A percentile compares a stretch with the other conserved stretches of the same genome.
Evolutionary conservation across 2,329 filamentous ascomycete genomes (phyloP).

Genomic region (Aspergillus fructus): DNA sequence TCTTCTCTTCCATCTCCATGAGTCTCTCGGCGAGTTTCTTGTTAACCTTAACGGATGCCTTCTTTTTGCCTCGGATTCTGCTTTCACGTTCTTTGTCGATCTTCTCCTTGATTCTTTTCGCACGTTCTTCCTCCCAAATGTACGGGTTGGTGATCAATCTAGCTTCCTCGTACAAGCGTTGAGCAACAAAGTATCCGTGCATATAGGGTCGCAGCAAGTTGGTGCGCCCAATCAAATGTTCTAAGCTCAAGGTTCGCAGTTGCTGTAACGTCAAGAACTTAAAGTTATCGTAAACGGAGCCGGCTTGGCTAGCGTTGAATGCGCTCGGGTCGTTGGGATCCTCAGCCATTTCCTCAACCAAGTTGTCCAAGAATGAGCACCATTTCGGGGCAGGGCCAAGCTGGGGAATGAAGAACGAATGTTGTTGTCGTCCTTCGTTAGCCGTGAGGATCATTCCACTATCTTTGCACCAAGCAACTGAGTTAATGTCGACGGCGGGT

Average conservation of each 20-base stretch:
- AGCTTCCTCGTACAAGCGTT: constrained; percentile 93
- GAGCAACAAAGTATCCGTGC: constrained; percentile 98
- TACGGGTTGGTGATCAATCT: constrained; percentile 90
- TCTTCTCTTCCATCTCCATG: constrained; percentile 60
- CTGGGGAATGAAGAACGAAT: constrained; percentile 92
- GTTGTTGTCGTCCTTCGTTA: constrained; percentile 93
- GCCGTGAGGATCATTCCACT: constrained; percentile 95
- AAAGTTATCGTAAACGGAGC: constrained; percentile 96
- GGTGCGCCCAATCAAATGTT: constrained; percentile 86
- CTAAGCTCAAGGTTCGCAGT: constrained; percentile 78
- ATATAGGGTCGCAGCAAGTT: constrained; percentile 92
- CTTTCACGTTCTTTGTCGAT: constrained; percentile 96
- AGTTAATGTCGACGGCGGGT: constrained; percentile 90
- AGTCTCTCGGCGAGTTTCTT: constrained; percentile 62
- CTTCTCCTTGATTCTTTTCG: constrained; percentile 89
- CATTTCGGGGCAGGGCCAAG: constrained; percentile 90
- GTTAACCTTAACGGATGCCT: constrained; percentile 88
- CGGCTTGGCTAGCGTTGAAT: constrained; percentile 46
- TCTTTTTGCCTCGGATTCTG: constrained; percentile 90
- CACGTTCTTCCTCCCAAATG: constrained; percentile 86
- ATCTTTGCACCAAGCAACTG: constrained; percentile 87
- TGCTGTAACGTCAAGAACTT: constrained; percentile 93
- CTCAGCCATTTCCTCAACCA: constrained; percentile 98
- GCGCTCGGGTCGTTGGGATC: constrained; percentile 63
- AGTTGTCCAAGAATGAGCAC: constrained; percentile 95